Evolutionary conservation across 371 early-diverging fungal species (phyloP).

Genomic region (Saksenaea vasiformis): DNA sequence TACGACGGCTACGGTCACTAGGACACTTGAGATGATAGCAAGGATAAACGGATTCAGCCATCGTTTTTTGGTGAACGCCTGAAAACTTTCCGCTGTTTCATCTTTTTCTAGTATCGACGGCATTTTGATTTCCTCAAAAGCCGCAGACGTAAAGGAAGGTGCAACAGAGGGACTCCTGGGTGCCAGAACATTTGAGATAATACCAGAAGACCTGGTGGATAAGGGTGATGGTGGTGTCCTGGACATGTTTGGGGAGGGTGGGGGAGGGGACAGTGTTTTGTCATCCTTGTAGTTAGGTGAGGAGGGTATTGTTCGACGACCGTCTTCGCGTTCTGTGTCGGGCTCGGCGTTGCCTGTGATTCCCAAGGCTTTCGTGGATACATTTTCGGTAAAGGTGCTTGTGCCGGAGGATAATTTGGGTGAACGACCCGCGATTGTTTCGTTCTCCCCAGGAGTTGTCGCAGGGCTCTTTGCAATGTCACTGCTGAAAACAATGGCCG

Average conservation of each 20-base stretch:
- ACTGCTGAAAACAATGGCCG: conserved; percentile 1
- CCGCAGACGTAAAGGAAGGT: not conserved
- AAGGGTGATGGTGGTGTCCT: not conserved
- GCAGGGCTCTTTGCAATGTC: not conserved
- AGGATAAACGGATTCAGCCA: conserved; percentile 40
- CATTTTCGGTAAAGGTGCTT: not conserved
- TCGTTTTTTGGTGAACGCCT: conserved; percentile 28
- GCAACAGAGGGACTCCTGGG: conserved; percentile 1
- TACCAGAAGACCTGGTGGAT: not conserved
- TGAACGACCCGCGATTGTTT: not conserved
- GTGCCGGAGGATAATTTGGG: not conserved
- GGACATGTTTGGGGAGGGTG: not conserved
- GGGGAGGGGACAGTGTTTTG: not conserved
- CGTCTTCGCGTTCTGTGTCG: not conserved
- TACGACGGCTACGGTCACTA: conserved; percentile 24
- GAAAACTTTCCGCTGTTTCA: conserved; percentile 15
- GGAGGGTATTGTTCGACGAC: not conserved
- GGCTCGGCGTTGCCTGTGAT: not conserved
- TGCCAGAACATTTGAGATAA: not conserved
- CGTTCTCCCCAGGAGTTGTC: not conserved
- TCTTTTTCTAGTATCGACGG: not conserved
- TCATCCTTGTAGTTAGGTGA: not conserved
- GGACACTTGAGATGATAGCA: conserved; percentile 28
- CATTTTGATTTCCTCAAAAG: not conserved
- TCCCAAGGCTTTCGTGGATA: not conserved